Percentiles rank a stretch among this genome's conserved stretches.
These are phyloP conservation scores for Trametes elegans DNA, from an alignment of 768 basidiomycete genomes.

Conservation along the genomic window DNA sequence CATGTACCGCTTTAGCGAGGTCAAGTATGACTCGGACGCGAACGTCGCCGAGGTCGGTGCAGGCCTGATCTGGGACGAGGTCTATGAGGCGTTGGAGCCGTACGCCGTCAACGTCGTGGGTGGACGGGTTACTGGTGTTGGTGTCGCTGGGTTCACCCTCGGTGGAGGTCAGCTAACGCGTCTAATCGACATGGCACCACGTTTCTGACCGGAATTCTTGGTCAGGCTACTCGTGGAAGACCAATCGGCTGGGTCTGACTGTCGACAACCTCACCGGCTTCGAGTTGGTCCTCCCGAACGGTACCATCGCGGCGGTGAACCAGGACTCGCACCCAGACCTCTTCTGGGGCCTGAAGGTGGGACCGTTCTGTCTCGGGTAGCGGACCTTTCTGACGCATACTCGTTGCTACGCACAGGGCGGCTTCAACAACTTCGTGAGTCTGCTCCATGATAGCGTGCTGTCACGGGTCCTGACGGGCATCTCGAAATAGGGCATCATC, in stretches of 20 bases:
- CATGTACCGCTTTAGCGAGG: slow-evolving; percentile 31
- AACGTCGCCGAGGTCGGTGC: slow-evolving; percentile 31
- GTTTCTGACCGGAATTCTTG: background rate
- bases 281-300: slow-evolving; percentile 58
- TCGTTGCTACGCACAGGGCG: slow-evolving; percentile 42
- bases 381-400: too few relatives aligned
- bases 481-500: slow-evolving; percentile 51
- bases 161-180: slow-evolving; percentile 46
- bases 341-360: slow-evolving; percentile 45
- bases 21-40: slow-evolving; percentile 22
- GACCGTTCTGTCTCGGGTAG: too few relatives aligned
- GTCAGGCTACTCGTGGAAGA: slow-evolving; percentile 65
- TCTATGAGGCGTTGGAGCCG: slow-evolving; percentile 52
- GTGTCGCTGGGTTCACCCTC: slow-evolving; percentile 35
- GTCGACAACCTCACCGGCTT: slow-evolving; percentile 52
- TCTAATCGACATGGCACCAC: background rate
- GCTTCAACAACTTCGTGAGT: slow-evolving; percentile 56
- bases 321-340: slow-evolving; percentile 35
- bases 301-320: slow-evolving; percentile 38
- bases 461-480: too few relatives aligned
- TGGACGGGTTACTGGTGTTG: slow-evolving; percentile 50
- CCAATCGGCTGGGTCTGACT: slow-evolving; percentile 59
- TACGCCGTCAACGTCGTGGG: slow-evolving; percentile 55
- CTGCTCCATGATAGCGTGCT: too few relatives aligned
- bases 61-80: slow-evolving; percentile 64